Conservation (phyloP, 2,329 filamentous ascomycete species). For the Fusarium hainanense region DNA sequence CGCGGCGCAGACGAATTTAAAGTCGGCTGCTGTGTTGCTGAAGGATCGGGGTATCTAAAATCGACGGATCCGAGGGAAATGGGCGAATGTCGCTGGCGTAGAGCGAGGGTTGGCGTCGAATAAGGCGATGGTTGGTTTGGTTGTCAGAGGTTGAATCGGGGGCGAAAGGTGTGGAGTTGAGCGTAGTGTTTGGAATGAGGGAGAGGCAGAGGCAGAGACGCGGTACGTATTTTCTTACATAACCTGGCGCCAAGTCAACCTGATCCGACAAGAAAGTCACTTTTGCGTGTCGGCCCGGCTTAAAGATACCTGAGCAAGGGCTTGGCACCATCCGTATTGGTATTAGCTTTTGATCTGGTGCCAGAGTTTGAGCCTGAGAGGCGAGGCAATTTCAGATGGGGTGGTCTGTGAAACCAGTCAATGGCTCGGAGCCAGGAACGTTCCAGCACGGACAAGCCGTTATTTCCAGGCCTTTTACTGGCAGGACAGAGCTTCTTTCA, state of each 20-base stretch:
- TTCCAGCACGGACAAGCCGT: conserved; percentile 27
- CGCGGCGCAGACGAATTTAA: conserved; percentile 32
- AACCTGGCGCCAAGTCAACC: background rate
- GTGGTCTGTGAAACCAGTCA: conserved; percentile 25
- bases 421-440: conserved; percentile 15
- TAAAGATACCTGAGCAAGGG: background rate
- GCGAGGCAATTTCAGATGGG: conserved; percentile 45
- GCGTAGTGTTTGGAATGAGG: conserved; percentile 47
- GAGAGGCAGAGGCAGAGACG: conserved; percentile 33
- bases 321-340: background rate
- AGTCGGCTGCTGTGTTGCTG: conserved; percentile 10
- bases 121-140: conserved; percentile 40
- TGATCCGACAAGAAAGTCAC: background rate
- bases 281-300: background rate
- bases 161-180: conserved; percentile 46
- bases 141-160: conserved; percentile 47
- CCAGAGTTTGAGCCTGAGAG: conserved; percentile 48
- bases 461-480: conserved; percentile 17
- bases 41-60: conserved; percentile 13
- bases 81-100: conserved; percentile 41
- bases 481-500: conserved; percentile 6
- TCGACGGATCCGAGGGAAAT: conserved; percentile 32
- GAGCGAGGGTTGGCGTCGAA: conserved; percentile 44
- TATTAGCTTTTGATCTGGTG: background rate
- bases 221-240: conserved; percentile 2